Evolutionary conservation across 352 stramenopile genomes (phyloP), one percentile per base, ranked within the genome.

Genomic region (Peronospora farinosa): DNA sequence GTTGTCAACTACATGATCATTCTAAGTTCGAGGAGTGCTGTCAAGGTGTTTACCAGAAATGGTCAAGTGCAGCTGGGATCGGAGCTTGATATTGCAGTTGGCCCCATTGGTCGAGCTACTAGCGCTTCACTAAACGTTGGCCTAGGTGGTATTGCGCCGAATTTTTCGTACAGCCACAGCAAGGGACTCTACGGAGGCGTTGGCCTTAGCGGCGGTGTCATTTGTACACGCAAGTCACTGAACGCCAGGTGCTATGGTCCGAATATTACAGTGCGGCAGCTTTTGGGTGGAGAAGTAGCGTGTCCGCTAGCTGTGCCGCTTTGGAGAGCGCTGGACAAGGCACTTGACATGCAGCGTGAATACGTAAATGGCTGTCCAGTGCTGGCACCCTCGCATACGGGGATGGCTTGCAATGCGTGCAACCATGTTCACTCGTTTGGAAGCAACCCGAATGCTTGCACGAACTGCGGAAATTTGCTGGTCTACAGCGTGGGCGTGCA

Each of bases 1-100:
- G 54, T 86, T 49, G 76, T 90, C 33, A 81, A 88, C 52, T 90
- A 88, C 58, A 88, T 90, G 69, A 69, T 90, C 60, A 74, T 90
- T 39, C 65, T 90, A 38, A 87, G 68, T 63, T 88, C 79, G 0
- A 69, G 69, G 23, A 78, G 63, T 36, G 76, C 79, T 16, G 79
- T 90, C 48, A 88, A 90, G 55, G 76, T 86, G 9, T 90, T 90
- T 33, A 90, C 76, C 8, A 63, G 74, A 23, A 88, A 90, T 45
- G 76, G 76, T 1, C 79, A 90, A 57, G 66, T 90, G 40, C 76
- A 90, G 32, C 54, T 90, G 27, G 79, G 79, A 1, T 88, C 79
- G 12, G 79, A 88, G 39, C 48, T 90, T 23, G 79, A 90, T 35
- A 51, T 90, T 23, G 72, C 76, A 0, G 76, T 88, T 1, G 79